Evolutionary conservation across 768 basidiomycete species (phyloP).

Genomic region (Psilocybe subaeruginosa): DNA sequence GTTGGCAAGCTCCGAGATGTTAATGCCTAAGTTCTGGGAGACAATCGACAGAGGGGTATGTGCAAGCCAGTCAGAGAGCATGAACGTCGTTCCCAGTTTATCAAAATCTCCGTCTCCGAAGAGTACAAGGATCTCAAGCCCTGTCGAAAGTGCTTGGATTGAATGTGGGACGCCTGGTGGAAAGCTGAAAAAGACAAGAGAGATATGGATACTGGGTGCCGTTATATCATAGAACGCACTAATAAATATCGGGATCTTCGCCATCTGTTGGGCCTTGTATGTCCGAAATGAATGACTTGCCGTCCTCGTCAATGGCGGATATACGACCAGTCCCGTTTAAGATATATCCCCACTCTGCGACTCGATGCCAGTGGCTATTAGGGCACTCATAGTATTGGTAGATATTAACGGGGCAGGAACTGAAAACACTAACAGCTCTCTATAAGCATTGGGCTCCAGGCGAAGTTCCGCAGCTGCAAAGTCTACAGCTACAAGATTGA

Average conservation of each 20-base stretch:
- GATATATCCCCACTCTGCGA: not conserved
- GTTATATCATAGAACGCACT: not conserved
- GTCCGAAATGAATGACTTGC: not conserved
- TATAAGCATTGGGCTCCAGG: not conserved
- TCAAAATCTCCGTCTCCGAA: not conserved
- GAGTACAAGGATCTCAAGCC: not conserved
- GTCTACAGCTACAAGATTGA: not conserved
- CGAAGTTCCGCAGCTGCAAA: not conserved
- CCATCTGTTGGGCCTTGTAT: not conserved
- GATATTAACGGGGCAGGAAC: not conserved
- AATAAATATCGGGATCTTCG: not conserved
- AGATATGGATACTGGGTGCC: not conserved
- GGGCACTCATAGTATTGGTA: not conserved
- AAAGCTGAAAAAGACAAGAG: not conserved
- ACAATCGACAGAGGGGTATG: not conserved
- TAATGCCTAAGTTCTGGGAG: not conserved
- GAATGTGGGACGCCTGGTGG: not conserved
- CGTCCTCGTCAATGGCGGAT: not conserved
- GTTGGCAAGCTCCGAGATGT: not conserved
- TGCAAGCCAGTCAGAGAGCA: constrained; percentile 1
- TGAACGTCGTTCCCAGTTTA: not conserved
- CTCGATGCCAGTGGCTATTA: not conserved
- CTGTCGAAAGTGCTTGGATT: not conserved
- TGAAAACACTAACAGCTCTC: not conserved
- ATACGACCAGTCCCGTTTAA: not conserved